Conservation (phyloP, 2,329 filamentous ascomycete species). For the Diaporthe velutina region DNA sequence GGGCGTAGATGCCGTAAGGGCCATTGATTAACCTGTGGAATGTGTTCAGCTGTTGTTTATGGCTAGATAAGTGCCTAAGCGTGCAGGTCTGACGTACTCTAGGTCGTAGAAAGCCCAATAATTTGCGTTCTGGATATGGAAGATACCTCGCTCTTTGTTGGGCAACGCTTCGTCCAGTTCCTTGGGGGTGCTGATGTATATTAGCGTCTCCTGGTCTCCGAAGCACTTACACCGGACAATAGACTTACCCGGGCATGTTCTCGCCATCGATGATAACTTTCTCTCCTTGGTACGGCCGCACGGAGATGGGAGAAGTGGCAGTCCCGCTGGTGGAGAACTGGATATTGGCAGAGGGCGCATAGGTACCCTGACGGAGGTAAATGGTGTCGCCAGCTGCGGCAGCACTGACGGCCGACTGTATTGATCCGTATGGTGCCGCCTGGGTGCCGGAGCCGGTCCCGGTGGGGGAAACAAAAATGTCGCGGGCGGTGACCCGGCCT, state of each 20-base stretch:
- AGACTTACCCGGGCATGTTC: conserved; percentile 12
- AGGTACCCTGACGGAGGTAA: conserved; percentile 58
- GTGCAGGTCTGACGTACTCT: conserved; percentile 40
- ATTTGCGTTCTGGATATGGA: conserved; percentile 59
- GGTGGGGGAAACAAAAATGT: conserved; percentile 60
- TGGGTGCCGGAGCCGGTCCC: conserved; percentile 55
- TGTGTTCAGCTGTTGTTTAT: neutral
- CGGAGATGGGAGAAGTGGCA: conserved; percentile 42
- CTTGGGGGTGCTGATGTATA: conserved; percentile 59
- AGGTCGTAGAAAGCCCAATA: conserved; percentile 61
- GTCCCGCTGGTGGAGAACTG: conserved; percentile 60
- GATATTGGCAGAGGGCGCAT: conserved; percentile 59
- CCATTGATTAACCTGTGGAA: conserved; percentile 44
- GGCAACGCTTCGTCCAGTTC: conserved; percentile 54
- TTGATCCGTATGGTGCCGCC: conserved; percentile 57
- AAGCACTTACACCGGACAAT: neutral
- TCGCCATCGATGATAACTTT: conserved; percentile 8
- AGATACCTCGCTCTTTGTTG: conserved; percentile 57
- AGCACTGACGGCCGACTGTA: conserved; percentile 59
- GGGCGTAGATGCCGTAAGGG: conserved; percentile 53
- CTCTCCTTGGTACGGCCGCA: conserved; percentile 3
- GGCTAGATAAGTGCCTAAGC: too few relatives aligned
- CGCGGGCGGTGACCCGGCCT: conserved; percentile 33
- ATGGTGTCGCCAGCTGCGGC: conserved; percentile 61
- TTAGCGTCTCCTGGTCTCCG: neutral